Base-by-base conservation (phyloP, 2,329 filamentous ascomycete genomes). In the Paradendryphiella salina region DNA sequence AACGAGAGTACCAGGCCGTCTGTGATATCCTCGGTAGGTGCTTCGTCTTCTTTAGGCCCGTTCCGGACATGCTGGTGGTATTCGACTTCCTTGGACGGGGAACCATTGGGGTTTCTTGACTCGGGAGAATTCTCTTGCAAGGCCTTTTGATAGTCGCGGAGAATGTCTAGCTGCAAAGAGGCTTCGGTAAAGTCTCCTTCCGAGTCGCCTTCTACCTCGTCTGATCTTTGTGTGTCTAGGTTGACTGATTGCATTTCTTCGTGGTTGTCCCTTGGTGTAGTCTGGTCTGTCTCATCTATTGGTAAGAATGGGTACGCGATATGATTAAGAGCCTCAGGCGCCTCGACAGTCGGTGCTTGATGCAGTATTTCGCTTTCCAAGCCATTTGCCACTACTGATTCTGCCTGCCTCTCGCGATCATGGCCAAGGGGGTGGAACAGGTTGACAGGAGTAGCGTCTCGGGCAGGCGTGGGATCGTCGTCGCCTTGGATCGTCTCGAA, bases 141-240 rank as follows among this genome's bases (percentile, higher is more conserved):
- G 13, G 45, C 34, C 26, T 41, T 41, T 42, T 60, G 59, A 32
- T 63, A 62, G 10, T 64, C 59, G 32, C 50, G 59, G 39, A 63
- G 60, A 4, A 72, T 64, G 26, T 67, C 49, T 11, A 69, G 31
- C 37, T 72, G 69, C 18, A 72, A 35, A 2, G 66, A 67, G 13
- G 65, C 67, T 50, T 72, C 69, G 1, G 66, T 70, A 4, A 66
- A 59, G 1, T 70, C 59, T 20, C 65, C 63, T 2, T 65, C 57
- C 21, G 21, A 6, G 13, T 18, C 33, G 15, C 13, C 40, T 14
- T 23, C 37, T 35, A 15, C 23, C 2, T 32, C 31, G 26, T 20
- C 36, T 29, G 9, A 5, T 15, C 13, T 2, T 18, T 39, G 8
- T 28, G 14, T 28, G 5, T 14, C 23, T 29, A 15, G 5, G 1